Percentiles rank a stretch among this genome's conserved stretches.
Conservation (phyloP, 2,329 filamentous ascomycete genomes). For the Mycocentrospora acerina region DNA sequence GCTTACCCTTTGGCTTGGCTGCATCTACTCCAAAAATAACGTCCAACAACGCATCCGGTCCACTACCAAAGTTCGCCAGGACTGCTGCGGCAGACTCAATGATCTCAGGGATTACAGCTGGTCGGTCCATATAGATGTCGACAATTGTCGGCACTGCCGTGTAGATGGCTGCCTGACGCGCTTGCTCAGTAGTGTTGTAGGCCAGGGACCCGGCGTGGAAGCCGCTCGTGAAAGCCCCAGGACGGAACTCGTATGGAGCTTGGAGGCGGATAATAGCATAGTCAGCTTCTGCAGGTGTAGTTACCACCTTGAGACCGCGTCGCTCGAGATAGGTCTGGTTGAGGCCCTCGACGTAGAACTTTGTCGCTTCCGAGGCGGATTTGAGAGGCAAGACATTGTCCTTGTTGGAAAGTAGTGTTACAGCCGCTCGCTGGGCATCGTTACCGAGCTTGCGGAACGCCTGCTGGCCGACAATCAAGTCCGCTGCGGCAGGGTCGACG, state of each 20-base stretch:
- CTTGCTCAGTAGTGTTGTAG: slow-evolving; percentile 44
- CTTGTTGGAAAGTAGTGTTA: slow-evolving; percentile 42
- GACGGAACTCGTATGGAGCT: slow-evolving; percentile 45
- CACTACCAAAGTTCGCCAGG: slow-evolving; percentile 45
- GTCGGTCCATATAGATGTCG: slow-evolving; percentile 49
- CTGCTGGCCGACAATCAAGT: slow-evolving; percentile 46
- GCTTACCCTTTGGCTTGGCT: slow-evolving; percentile 43
- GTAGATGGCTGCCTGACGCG: slow-evolving; percentile 45
- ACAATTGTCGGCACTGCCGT: slow-evolving; percentile 44
- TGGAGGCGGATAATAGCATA: slow-evolving; percentile 45
- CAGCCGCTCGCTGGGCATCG: slow-evolving; percentile 41
- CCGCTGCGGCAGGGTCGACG: slow-evolving; percentile 49
- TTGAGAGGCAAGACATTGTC: slow-evolving; percentile 33
- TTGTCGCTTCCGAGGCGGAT: slow-evolving; percentile 10
- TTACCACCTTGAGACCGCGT: slow-evolving; percentile 38
- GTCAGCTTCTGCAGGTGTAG: slow-evolving; percentile 43
- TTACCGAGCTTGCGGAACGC: slow-evolving; percentile 45
- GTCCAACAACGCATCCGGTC: slow-evolving; percentile 48
- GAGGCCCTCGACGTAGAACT: slow-evolving; percentile 42
- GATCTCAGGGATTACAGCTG: slow-evolving; percentile 48
- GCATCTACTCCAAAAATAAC: slow-evolving; percentile 43
- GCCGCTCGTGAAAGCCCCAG: slow-evolving; percentile 44
- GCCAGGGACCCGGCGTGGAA: slow-evolving; percentile 48
- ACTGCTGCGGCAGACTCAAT: slow-evolving; percentile 42
- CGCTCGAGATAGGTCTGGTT: slow-evolving; percentile 33